Evolutionary conservation across 225 moss, liverwort and hornwort genomes (phyloP).

Genomic region (Polytrichum commune): DNA sequence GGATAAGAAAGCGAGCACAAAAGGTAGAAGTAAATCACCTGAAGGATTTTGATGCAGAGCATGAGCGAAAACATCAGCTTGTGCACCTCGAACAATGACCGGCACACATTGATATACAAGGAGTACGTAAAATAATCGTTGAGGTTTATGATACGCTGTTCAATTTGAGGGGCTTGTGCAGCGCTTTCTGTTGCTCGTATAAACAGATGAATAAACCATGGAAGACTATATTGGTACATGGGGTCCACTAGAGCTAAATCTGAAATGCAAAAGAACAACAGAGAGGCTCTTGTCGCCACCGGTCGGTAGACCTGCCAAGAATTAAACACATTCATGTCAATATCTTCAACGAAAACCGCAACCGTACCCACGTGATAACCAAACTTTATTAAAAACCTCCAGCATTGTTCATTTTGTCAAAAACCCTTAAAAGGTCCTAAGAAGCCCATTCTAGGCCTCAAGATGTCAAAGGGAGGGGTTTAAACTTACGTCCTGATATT

Average conservation of each 20-base stretch:
- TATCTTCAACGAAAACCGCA: too few species aligned
- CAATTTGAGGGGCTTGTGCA: slow-evolving; percentile 33
- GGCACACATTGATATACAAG: slow-evolving; percentile 81
- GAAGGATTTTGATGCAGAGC: slow-evolving; percentile 84
- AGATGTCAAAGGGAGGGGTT: too few species aligned
- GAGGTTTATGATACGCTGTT: slow-evolving; percentile 61
- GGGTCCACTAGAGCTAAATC: slow-evolving; percentile 81
- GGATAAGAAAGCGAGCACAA: too few species aligned
- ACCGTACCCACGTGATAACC: too few species aligned
- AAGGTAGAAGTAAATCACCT: slow-evolving; percentile 20
- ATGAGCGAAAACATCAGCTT: slow-evolving; percentile 93
- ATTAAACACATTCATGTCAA: too few species aligned
- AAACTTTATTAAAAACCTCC: too few species aligned
- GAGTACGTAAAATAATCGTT: slow-evolving; percentile 75
- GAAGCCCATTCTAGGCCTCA: too few species aligned
- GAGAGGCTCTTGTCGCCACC: slow-evolving; percentile 73
- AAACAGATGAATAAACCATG: slow-evolving; percentile 81
- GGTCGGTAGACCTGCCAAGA: slow-evolving; percentile 64
- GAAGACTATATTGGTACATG: slow-evolving; percentile 93
- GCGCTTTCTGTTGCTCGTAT: slow-evolving; percentile 71
- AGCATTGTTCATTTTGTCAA: too few species aligned
- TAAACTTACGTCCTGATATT: too few species aligned
- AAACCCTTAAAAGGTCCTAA: too few species aligned
- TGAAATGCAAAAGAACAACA: slow-evolving; percentile 85
- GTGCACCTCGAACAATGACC: slow-evolving; percentile 87